phyloP scores from a whole-genome alignment of 1,139 yeast genomes.

The Protomyces macrosporus region DNA sequence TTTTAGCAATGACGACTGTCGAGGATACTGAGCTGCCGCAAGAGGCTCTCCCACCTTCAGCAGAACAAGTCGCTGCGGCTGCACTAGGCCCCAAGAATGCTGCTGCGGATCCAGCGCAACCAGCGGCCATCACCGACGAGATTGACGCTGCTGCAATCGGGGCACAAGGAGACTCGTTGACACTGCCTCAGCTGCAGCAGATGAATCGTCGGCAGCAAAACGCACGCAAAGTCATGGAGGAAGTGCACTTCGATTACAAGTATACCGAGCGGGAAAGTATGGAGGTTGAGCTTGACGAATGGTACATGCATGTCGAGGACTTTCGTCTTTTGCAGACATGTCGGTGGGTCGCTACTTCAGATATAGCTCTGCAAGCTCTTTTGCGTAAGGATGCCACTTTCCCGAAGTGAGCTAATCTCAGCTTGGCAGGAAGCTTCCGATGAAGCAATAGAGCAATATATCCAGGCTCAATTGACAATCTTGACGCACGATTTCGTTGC shows the following conservation, averaged over 20 bases:
- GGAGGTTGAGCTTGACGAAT: slow-evolving; percentile 38
- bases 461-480: neutral
- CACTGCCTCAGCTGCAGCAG: neutral
- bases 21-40: too few relatives aligned
- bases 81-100: neutral
- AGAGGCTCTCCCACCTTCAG: too few relatives aligned
- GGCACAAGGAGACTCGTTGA: neutral
- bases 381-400: neutral
- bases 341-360: neutral
- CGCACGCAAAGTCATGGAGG: slow-evolving; percentile 12
- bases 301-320: slow-evolving; percentile 38
- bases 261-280: slow-evolving; percentile 35
- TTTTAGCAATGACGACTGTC: too few relatives aligned
- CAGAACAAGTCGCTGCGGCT: neutral
- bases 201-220: neutral
- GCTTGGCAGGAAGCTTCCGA: neutral
- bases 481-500: slow-evolving; percentile 24
- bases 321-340: slow-evolving; percentile 18
- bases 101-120: neutral
- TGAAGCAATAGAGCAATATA: neutral
- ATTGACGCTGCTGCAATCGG: neutral
- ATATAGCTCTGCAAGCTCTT: neutral
- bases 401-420: neutral
- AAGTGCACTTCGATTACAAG: slow-evolving; percentile 35
- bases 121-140: neutral